Evolutionary conservation across 306 rosid genomes (phyloP), one percentile per base, ranked within the genome.

Genomic region (Quercus variabilis): DNA sequence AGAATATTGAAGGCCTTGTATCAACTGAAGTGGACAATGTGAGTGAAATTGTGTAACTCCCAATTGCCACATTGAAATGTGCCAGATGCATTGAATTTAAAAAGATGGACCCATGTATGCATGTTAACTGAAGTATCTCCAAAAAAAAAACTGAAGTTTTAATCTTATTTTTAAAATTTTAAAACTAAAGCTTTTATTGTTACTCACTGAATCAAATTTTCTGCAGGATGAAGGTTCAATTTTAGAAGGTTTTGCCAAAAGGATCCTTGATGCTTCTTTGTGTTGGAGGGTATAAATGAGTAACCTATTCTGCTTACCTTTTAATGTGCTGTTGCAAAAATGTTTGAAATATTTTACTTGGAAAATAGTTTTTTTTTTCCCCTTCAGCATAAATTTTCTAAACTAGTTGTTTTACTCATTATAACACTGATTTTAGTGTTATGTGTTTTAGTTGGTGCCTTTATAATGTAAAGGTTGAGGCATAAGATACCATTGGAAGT

Each of bases 1-100:
- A 72, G 91, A 88, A 85, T 49, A 82, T 90, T 54, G 90, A 90
- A 71, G 92, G 94, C 77, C 86, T 88, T 63, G 23, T 87, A 52
- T 77, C 87, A 3, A 51, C 78, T 38, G 77, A 84, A 76, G 51
- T 82, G 21, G 76, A 69, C 49, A 33, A 83, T 65, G 92, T 88
- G 75, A 90, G 92, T 84, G 73, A 17, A 33, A 74, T 82, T 12
- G 54, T 46, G 13, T 12, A n/a, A 63, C 81, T 78, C 28, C 25
- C 31, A 26, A n/a, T 60, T 55, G 18, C 41, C 41, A 26, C 31
- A 54, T 12, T 62, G 35, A 46, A 46, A 46, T 46, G 54, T 46
- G 1, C 17, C 15, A 2, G 54, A 14, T 76, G 31, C 54, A 46
- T 46, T 10, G 15, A 46, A 46, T 46, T 46, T 46, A 0, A 10